These are phyloP conservation scores for Aquilaria yunnanensis DNA, from an alignment of 345 rosid genomes.

Conservation along the genomic window DNA sequence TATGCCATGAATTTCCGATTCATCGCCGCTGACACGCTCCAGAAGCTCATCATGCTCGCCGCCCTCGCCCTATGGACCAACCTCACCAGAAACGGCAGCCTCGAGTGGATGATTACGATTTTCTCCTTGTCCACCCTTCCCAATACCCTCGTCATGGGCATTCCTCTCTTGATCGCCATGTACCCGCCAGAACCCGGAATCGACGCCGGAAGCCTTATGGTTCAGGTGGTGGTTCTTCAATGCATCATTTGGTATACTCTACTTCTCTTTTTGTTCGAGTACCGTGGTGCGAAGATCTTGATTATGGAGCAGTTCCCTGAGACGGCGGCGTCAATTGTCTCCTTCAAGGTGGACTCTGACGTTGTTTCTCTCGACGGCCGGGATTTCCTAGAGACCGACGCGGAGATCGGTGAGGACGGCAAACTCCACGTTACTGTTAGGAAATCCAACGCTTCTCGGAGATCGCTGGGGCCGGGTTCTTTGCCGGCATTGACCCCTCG, in stretches of 20 bases:
- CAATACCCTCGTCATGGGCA: slow-evolving; percentile 95
- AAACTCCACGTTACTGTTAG: slow-evolving; percentile 86
- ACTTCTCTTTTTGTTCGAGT: slow-evolving; percentile 82
- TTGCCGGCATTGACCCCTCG: slow-evolving; percentile 67
- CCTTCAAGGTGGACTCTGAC: slow-evolving; percentile 88
- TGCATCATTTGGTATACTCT: slow-evolving; percentile 97
- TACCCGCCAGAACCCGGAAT: slow-evolving; percentile 29
- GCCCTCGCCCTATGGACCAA: slow-evolving; percentile 59
- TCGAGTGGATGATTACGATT: slow-evolving; percentile 93
- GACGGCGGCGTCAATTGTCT: slow-evolving; percentile 85
- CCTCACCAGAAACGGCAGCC: slow-evolving; percentile 48
- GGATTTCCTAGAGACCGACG: slow-evolving; percentile 76
- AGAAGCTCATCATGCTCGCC: slow-evolving; percentile 65
- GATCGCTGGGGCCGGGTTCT: slow-evolving; percentile 52
- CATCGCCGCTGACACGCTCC: slow-evolving; percentile 91
- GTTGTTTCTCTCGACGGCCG: slow-evolving; percentile 79
- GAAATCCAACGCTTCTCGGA: slow-evolving; percentile 75
- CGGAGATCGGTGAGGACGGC: slow-evolving; percentile 81
- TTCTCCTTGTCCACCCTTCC: slow-evolving; percentile 92
- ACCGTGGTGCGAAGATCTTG: slow-evolving; percentile 79
- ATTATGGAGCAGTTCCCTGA: slow-evolving; percentile 96
- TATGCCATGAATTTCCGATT: slow-evolving; percentile 80
- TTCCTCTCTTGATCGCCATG: slow-evolving; percentile 89
- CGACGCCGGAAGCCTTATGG: slow-evolving; percentile 75
- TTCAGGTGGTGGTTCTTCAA: slow-evolving; percentile 89